Conservation (phyloP, 768 basidiomycete species). For the Fomitopsis serialis region DNA sequence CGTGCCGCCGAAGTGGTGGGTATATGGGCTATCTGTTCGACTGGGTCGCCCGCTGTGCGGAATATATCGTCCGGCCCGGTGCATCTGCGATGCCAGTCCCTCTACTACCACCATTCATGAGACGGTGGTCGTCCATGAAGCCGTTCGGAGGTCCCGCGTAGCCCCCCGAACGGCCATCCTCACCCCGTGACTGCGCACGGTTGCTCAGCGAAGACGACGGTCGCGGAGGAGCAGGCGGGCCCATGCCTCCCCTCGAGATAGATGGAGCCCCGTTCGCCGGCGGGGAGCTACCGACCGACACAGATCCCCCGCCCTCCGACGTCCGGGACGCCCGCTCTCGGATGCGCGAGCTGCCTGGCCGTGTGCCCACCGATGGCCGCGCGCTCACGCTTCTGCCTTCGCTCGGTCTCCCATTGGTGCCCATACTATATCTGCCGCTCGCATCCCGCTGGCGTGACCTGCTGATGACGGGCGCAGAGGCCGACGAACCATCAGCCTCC, state of each 20-base stretch:
- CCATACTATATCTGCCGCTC: conserved; percentile 4
- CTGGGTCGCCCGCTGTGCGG: conserved; percentile 12
- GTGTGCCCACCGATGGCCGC: conserved; percentile 1
- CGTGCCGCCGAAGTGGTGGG: too few relatives aligned
- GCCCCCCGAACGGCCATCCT: conserved; percentile 5
- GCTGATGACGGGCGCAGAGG: not conserved
- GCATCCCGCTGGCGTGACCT: not conserved
- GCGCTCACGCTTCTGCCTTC: conserved; percentile 3
- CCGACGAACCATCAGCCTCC: not conserved
- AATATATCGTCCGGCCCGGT: conserved; percentile 24
- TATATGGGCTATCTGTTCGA: not conserved
- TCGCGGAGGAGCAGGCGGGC: not conserved
- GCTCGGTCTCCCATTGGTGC: conserved; percentile 1
- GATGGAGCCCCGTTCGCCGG: not conserved
- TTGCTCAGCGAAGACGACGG: not conserved
- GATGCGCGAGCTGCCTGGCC: not conserved
- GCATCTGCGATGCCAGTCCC: conserved; percentile 13
- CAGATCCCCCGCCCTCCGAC: conserved; percentile 1
- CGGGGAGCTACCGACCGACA: not conserved
- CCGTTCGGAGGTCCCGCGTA: conserved; percentile 17
- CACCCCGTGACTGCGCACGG: not conserved
- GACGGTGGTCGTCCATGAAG: conserved; percentile 12
- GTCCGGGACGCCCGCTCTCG: conserved; percentile 3
- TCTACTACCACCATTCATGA: conserved; percentile 2
- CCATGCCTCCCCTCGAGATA: conserved; percentile 5